Percentiles rank a stretch among this genome's conserved stretches.
Evolutionary conservation across 148 eudicot genomes (phyloP).

Genomic region (Vaccinium darrowii): DNA sequence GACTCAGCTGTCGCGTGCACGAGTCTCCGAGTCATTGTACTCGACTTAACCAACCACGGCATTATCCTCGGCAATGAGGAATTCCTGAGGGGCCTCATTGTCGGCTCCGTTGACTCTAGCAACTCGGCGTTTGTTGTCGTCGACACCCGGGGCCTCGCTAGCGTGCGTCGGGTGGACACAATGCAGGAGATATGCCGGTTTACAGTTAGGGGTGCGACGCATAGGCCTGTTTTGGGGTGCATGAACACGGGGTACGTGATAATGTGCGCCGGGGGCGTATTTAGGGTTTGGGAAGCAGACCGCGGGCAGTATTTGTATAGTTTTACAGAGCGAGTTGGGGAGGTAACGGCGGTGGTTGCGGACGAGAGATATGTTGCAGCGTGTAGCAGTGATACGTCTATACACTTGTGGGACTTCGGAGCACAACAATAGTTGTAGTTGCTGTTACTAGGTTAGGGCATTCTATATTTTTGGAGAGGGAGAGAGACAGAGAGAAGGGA

Average conservation of each 20-base stretch:
- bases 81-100: slow-evolving; percentile 39
- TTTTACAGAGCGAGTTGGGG: slow-evolving; percentile 58
- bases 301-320: slow-evolving; percentile 50
- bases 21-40: slow-evolving; percentile 34
- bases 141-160: slow-evolving; percentile 52
- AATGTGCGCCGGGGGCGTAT: slow-evolving; percentile 48
- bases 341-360: slow-evolving; percentile 42
- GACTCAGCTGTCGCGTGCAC: slow-evolving; percentile 74
- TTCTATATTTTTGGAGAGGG: background rate
- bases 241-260: slow-evolving; percentile 58
- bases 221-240: slow-evolving; percentile 51
- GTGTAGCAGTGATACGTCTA: slow-evolving; percentile 33
- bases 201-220: slow-evolving; percentile 34
- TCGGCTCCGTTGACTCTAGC: slow-evolving; percentile 45
- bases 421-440: slow-evolving; percentile 26
- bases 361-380: slow-evolving; percentile 65
- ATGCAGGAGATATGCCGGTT: slow-evolving; percentile 59
- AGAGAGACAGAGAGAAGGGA: background rate
- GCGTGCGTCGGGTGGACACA: slow-evolving; percentile 41
- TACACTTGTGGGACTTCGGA: slow-evolving; percentile 91
- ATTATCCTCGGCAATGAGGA: slow-evolving; percentile 35
- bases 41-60: slow-evolving; percentile 49
- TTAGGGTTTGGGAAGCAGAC: slow-evolving; percentile 65
- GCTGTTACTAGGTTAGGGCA: background rate
- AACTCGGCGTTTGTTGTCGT: slow-evolving; percentile 31